Evolutionary conservation across 202 grass and related monocot genomes (phyloP), one percentile per base, ranked within the genome.

Genomic region (Schoenoplectus tabernaemontani): DNA sequence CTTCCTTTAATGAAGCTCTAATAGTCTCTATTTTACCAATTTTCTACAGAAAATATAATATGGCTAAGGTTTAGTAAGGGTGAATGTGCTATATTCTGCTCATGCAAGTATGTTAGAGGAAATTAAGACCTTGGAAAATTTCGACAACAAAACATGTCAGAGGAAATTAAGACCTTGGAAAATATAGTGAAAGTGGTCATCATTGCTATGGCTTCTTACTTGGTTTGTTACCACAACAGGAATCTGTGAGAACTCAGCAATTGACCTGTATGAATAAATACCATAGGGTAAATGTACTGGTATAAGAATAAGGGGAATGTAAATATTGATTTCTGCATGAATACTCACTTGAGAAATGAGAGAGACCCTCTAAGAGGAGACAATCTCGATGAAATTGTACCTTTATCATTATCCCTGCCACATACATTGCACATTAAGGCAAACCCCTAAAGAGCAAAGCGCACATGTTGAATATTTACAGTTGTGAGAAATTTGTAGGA

Each of bases 191-290:
- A 85, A 85, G 34, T 84, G 74, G 80, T 90, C 89, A 86, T 88
- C 84, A 46, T 79, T 93, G 87, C 83, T 91, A 79, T 88, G 91
- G 78, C 89, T 93, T 59, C 86, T 82, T 63, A 97, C 91, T 91
- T 97, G 93, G 88, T 98, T 98, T 87, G 95, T 94, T 57, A 98
- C 89, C 39, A 98, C 74, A 66, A 94, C 86, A 64, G 95, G 91
- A 86, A 98, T 90, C 82, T 63, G 79, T 78, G 95, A 88, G 36
- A 98, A 90, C 85, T 92, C 91, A 77, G 91, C 89, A 74, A 98
- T 85, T 57, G 95, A 94, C 71, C 91, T 98, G 46, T 68, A 76
- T 15, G 47, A 78, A 28, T 37, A 56, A 48, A 80, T 20, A 69
- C 32, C 50, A 59, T 33, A 16, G 74, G 23, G 19, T 54, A 53